Base-by-base conservation (phyloP, 2,329 filamentous ascomycete genomes). In the Diplodia corticola region DNA sequence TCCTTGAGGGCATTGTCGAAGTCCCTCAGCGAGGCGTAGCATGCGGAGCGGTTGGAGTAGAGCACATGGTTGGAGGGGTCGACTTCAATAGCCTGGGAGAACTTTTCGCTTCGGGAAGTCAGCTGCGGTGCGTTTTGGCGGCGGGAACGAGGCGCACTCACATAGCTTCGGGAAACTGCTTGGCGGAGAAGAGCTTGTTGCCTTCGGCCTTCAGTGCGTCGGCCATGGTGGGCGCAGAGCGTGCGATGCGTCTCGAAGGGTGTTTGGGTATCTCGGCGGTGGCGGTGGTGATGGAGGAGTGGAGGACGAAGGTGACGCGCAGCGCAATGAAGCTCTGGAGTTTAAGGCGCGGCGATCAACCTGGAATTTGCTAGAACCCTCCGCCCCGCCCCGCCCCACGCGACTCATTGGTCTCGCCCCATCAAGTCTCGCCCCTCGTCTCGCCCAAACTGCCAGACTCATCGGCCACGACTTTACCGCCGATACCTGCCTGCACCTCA, bases 161-260 rank as follows among this genome's bases (percentile, higher is more conserved):
- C 94, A 97, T 88, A 76, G 95, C 95, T 79, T 94, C 92, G 75
- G 93, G 86, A 79, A 97, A 99, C 81, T 98, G 93, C 86, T 98
- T 98, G 69, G 92, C 93, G 71, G 92, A 90, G 80, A 99, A 99
- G 81, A 96, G 93, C 85, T 96, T 96, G 86, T 99, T 99, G 84
- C 94, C 95, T 78, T 95, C 90, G 75, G 93, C 92, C 85, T 99
- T 99, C 75, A 99, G 88, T 87, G 94, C 85, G 80, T 90, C 88
- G 70, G 88, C 87, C 87, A 89, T 89, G 69, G 46, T 81, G 67
- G 40, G 37, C 24, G 24, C 46, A 26, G 49, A 22, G 28, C 24
- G 17, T 26, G 46, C 17, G 30, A 28, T 26, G 30, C 13, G 33
- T 30, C 20, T 13, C 9, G 12, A 15, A 30, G 22, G 20, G 49